Evolutionary conservation across 73 alveolate genomes (phyloP).

Genomic region (Paramecium caudatum): DNA sequence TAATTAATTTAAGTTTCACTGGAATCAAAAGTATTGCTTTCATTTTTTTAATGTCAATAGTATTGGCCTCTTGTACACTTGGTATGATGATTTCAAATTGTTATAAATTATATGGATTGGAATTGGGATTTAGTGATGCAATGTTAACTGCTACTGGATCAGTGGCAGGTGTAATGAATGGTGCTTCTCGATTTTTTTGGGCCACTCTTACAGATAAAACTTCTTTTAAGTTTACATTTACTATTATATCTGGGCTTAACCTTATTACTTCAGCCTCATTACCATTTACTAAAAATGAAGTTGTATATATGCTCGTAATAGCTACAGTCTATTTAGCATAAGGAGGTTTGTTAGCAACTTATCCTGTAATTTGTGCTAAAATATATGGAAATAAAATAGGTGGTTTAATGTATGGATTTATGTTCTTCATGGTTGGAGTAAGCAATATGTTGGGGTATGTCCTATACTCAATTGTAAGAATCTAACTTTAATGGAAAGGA

Average conservation of each 20-base stretch:
- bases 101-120: constrained; percentile 16
- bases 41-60: not conserved
- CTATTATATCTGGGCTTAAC: not conserved
- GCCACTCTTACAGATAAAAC: constrained; percentile 13
- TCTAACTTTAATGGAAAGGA: not conserved
- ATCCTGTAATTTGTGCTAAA: not conserved
- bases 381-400: not conserved
- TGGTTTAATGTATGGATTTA: not conserved
- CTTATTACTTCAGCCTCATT: not conserved
- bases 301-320: not conserved
- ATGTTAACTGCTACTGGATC: not conserved
- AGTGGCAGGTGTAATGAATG: constrained; percentile 42
- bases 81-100: constrained; percentile 34
- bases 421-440: constrained; percentile 20
- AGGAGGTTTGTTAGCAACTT: constrained; percentile 39
- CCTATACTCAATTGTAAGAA: not conserved
- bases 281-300: constrained; percentile 4
- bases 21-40: not conserved
- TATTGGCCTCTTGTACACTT: not conserved
- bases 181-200: not conserved
- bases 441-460: not conserved
- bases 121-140: not conserved
- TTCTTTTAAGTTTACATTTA: not conserved
- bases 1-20: not conserved
- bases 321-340: not conserved